Percentiles rank a stretch among this genome's conserved stretches.
phyloP scores from a whole-genome alignment of 2,329 filamentous ascomycete species.

The Pseudofabraea citricarpa region DNA sequence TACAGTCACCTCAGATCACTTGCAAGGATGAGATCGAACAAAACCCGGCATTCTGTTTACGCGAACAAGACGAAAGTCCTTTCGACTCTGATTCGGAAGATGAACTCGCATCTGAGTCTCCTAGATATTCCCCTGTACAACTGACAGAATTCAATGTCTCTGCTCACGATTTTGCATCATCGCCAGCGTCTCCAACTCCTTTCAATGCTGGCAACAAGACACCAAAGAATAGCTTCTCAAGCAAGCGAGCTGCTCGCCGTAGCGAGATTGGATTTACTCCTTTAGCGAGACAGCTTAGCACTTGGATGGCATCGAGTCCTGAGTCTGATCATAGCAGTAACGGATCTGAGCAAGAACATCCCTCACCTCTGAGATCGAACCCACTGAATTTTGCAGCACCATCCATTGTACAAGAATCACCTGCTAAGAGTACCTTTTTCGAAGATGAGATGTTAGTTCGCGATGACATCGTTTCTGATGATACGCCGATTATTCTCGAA shows the following conservation, averaged over 20 bases:
- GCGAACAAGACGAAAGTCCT: constrained; percentile 42
- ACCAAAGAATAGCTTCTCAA: constrained; percentile 10
- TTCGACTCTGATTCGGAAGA: constrained; percentile 51
- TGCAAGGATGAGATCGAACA: background rate
- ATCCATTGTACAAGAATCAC: constrained; percentile 13
- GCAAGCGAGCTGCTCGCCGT: constrained; percentile 6
- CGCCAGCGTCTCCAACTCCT: constrained; percentile 38
- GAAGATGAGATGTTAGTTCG: constrained; percentile 55
- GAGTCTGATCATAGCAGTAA: constrained; percentile 18
- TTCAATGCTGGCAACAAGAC: constrained; percentile 17
- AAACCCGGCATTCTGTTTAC: constrained; percentile 25
- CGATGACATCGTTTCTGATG: constrained; percentile 30
- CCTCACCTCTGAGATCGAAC: constrained; percentile 8
- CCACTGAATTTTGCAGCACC: constrained; percentile 1
- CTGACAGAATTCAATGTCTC: constrained; percentile 22
- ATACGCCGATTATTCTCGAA: constrained; percentile 16
- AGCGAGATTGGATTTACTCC: constrained; percentile 55
- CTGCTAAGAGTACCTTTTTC: constrained; percentile 48
- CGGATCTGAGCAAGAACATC: constrained; percentile 3
- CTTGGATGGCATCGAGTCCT: constrained; percentile 60
- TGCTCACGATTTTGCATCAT: constrained; percentile 25
- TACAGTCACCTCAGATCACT: background rate
- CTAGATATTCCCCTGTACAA: constrained; percentile 20
- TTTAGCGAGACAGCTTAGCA: constrained; percentile 54
- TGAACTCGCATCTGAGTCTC: constrained; percentile 35